These are phyloP conservation scores for Neofusicoccum sp. DNA, from an alignment of 2,329 filamentous ascomycete species.

Conservation along the genomic window DNA sequence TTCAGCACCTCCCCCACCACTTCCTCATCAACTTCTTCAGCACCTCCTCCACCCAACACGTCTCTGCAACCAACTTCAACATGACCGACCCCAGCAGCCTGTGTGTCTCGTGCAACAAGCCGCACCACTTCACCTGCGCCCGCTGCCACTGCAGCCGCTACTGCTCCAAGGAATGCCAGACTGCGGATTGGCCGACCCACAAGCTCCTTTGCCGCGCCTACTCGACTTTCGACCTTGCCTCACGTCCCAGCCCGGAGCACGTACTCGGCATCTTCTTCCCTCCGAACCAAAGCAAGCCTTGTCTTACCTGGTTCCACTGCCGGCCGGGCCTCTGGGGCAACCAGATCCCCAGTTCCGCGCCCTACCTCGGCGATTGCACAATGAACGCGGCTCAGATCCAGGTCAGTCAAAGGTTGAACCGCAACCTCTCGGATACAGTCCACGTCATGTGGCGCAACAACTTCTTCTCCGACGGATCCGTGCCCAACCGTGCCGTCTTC, in stretches of 20 bases:
- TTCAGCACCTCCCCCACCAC: too few relatives aligned
- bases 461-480: slow-evolving; percentile 24
- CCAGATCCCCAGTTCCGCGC: background rate
- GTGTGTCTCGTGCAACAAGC: background rate
- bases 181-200: slow-evolving; percentile 19
- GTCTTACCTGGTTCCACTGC: slow-evolving; percentile 20
- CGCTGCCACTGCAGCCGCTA: slow-evolving; percentile 20
- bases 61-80: background rate
- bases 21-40: too few relatives aligned
- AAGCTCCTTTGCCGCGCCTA: slow-evolving; percentile 21
- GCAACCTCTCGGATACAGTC: slow-evolving; percentile 19
- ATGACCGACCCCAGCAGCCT: background rate
- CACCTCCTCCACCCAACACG: too few relatives aligned
- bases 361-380: background rate
- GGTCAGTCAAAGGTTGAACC: background rate
- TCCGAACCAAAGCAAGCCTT: slow-evolving; percentile 13
- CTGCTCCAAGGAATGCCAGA: slow-evolving; percentile 23
- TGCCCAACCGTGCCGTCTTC: slow-evolving; percentile 20
- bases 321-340: background rate
- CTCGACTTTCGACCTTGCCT: slow-evolving; percentile 1
- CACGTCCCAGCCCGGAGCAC: slow-evolving; percentile 14
- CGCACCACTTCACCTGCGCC: background rate
- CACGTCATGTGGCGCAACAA: slow-evolving; percentile 17
- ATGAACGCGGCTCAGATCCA: background rate
- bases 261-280: slow-evolving; percentile 16